Evolutionary conservation across 257 asterid species (phyloP).

Genomic region (Solanum sitiens): DNA sequence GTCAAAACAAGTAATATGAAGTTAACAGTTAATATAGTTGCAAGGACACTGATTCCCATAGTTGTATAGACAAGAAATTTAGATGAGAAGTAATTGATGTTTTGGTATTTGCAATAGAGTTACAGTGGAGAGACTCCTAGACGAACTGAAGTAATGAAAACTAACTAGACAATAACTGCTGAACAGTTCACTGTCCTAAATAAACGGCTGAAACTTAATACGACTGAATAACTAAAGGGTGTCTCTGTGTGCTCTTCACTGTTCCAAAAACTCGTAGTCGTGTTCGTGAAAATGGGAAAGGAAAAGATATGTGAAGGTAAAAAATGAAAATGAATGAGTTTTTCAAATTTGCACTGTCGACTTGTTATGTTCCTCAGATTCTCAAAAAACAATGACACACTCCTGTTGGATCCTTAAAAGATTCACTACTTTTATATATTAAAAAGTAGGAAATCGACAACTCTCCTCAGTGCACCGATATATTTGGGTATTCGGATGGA

Average conservation of each 20-base stretch:
- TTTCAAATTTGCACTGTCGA: neutral
- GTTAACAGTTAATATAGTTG: no score
- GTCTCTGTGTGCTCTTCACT: neutral
- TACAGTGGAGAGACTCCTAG: no score
- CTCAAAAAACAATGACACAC: neutral
- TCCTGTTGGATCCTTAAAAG: neutral
- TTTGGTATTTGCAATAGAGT: no score
- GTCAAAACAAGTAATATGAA: no score
- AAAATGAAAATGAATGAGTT: neutral
- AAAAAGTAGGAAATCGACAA: neutral
- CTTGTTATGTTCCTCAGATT: neutral
- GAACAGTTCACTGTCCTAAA: no score
- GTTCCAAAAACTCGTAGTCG: neutral
- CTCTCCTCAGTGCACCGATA: neutral
- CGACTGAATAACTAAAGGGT: neutral
- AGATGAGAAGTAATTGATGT: no score
- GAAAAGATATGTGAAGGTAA: neutral
- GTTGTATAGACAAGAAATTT: no score
- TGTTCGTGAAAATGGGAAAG: neutral
- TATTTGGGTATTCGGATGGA: neutral
- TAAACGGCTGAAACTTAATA: no score
- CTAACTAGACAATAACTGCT: no score
- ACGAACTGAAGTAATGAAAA: no score
- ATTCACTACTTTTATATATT: no score
- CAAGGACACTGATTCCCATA: no score